Evolutionary conservation across 768 basidiomycete species (phyloP).

Genomic region (Pleurotus platypus): DNA sequence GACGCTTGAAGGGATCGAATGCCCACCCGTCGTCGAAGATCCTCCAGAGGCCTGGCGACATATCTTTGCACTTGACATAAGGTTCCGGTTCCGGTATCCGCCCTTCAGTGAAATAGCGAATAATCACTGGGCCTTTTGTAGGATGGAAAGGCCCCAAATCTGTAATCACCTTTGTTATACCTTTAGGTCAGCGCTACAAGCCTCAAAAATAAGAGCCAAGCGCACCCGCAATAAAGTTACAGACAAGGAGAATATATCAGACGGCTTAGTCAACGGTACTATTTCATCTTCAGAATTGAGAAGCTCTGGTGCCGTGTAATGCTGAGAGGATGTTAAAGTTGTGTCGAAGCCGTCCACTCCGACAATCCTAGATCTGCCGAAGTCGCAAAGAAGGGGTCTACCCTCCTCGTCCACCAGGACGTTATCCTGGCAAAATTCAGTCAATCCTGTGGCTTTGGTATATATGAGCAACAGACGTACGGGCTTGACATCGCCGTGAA

Average conservation of each 20-base stretch:
- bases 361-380: slow-evolving; percentile 17
- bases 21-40: too few species aligned
- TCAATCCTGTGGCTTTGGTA: background rate
- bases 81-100: too few species aligned
- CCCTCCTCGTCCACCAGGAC: slow-evolving; percentile 14
- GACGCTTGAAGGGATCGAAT: too few species aligned
- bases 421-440: slow-evolving; percentile 6
- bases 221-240: background rate
- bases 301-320: slow-evolving; percentile 17
- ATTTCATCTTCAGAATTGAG: background rate
- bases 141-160: slow-evolving; percentile 1
- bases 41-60: too few species aligned
- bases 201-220: too few species aligned
- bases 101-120: too few species aligned
- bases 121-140: too few species aligned
- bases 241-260: background rate
- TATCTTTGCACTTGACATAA: too few species aligned
- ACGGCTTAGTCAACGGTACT: background rate
- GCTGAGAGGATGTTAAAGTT: slow-evolving; percentile 5
- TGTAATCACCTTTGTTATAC: too few species aligned
- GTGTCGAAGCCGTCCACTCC: slow-evolving; percentile 13
- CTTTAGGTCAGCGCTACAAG: too few species aligned
- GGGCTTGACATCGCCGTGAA: slow-evolving; percentile 18
- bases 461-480: slow-evolving; percentile 6
- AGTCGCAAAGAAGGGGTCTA: slow-evolving; percentile 14